Percentiles rank a stretch among this genome's conserved stretches.
These are phyloP conservation scores for Aspergillus sparsus DNA, from an alignment of 495 filamentous ascomycete species.

Conservation along the genomic window DNA sequence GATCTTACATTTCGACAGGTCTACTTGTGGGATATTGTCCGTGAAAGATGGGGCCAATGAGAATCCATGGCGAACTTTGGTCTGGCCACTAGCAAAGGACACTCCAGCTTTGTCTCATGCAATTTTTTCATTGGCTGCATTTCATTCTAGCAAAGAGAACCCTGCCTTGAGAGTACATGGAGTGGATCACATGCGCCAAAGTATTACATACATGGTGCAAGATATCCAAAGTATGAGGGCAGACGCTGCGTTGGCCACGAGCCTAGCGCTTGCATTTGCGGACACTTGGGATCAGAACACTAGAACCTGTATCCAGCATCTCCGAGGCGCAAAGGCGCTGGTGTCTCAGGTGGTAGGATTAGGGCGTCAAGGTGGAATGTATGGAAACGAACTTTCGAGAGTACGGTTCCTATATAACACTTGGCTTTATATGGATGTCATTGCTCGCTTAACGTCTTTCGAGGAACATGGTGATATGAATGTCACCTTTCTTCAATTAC, in stretches of 20 bases:
- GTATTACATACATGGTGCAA: conserved; percentile 58
- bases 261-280: conserved; percentile 71
- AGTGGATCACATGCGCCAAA: conserved; percentile 71
- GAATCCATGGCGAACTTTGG: conserved; percentile 75
- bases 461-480: conserved; percentile 61
- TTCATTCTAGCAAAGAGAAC: conserved; percentile 65
- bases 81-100: conserved; percentile 70
- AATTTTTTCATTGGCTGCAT: conserved; percentile 72
- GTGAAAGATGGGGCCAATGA: conserved; percentile 69
- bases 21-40: conserved; percentile 77
- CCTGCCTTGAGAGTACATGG: conserved; percentile 62
- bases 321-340: conserved; percentile 67
- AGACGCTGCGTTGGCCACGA: conserved; percentile 72
- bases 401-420: conserved; percentile 75
- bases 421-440: conserved; percentile 82
- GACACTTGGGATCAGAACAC: conserved; percentile 79
- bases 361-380: conserved; percentile 36
- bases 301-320: conserved; percentile 71
- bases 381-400: conserved; percentile 50
- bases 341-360: conserved; percentile 58
- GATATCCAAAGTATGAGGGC: conserved; percentile 61
- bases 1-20: conserved; percentile 64
- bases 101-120: conserved; percentile 75
- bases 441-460: conserved; percentile 70
- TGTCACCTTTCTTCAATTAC: conserved; percentile 38